Evolutionary conservation across 768 basidiomycete species (phyloP), one percentile per base, ranked within the genome.

Genomic region (Suillus plorans): DNA sequence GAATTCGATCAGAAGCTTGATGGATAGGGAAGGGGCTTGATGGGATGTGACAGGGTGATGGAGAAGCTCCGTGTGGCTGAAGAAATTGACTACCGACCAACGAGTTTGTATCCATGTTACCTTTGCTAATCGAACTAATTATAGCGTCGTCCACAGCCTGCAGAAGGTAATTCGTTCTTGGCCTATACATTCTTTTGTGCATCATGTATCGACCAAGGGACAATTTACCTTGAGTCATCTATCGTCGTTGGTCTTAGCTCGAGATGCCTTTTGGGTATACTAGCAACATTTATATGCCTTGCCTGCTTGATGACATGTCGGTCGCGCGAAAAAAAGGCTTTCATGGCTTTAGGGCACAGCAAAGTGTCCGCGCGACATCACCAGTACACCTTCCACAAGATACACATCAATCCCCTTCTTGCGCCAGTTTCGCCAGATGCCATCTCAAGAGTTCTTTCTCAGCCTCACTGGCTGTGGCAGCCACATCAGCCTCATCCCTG

Each of bases 361-460:
- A 45, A 45, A 45, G 7, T 45, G 18, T 4, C n/a, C 44, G 9
- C 9, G 9, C 10, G 10, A 4, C 45, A 47, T 47, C n/a, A 10
- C 45, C 10, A n/a, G 10, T n/a, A 47, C 9, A n/a, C 18, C 44
- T 44, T 18, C 44, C 6, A 18, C 66, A 66, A 61, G 62, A 71
- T 79, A 88, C 70, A 81, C 3, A 79, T 78, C 62, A 86, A 88
- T 67, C 84, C 68, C 63, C 83, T 78, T 16, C 72, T 82, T 61
- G 72, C 75, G 22, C 68, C 74, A 0, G 77, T 90, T 36, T 78
- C 84, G 0, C 63, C 81, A 2, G 84, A 79, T 0, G 90, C 96
- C 69, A 89, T 97, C 12, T 90, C 89, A 8, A 93, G 92, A 18
- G 96, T 95, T 49, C 82, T 97, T n/a, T 2, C 90, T 93, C 31